These are phyloP conservation scores for Sugiyamaella neomexicana DNA, from an alignment of 1,139 yeast genomes.

Conservation along the genomic window DNA sequence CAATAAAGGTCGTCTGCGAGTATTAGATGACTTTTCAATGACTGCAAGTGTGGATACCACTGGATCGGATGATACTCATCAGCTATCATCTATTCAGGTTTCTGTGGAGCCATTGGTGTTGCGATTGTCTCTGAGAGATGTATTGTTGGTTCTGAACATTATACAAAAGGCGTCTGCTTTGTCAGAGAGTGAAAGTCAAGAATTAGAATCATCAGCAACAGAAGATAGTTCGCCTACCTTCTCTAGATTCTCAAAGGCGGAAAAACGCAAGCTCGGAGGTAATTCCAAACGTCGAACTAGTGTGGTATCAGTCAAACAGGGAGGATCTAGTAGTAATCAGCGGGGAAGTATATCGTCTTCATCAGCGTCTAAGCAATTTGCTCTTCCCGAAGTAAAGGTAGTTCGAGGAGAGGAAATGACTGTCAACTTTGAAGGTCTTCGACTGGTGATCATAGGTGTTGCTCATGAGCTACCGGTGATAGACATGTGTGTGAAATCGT, in stretches of 20 bases:
- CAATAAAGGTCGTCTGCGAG: slow-evolving; percentile 60
- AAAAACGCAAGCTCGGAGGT: slow-evolving; percentile 18
- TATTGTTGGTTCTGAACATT: slow-evolving; percentile 72
- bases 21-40: slow-evolving; percentile 86
- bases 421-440: slow-evolving; percentile 74
- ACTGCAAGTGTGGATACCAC: slow-evolving; percentile 72
- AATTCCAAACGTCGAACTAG: slow-evolving; percentile 14
- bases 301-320: slow-evolving; percentile 14
- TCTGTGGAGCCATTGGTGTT: slow-evolving; percentile 79
- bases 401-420: slow-evolving; percentile 71
- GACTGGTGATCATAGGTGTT: slow-evolving; percentile 89
- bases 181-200: slow-evolving; percentile 31
- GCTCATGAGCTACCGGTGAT: slow-evolving; percentile 90
- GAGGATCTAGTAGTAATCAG: background rate
- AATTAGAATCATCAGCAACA: slow-evolving; percentile 19
- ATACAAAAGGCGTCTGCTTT: slow-evolving; percentile 69
- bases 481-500: slow-evolving; percentile 76
- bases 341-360: slow-evolving; percentile 8
- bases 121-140: slow-evolving; percentile 84
- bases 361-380: background rate
- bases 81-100: slow-evolving; percentile 63
- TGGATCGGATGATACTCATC: slow-evolving; percentile 57
- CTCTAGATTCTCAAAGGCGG: slow-evolving; percentile 18
- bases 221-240: slow-evolving; percentile 15
- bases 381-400: slow-evolving; percentile 16